phyloP scores from a whole-genome alignment of 2,329 filamentous ascomycete genomes.

The Colletotrichum theobromicola region DNA sequence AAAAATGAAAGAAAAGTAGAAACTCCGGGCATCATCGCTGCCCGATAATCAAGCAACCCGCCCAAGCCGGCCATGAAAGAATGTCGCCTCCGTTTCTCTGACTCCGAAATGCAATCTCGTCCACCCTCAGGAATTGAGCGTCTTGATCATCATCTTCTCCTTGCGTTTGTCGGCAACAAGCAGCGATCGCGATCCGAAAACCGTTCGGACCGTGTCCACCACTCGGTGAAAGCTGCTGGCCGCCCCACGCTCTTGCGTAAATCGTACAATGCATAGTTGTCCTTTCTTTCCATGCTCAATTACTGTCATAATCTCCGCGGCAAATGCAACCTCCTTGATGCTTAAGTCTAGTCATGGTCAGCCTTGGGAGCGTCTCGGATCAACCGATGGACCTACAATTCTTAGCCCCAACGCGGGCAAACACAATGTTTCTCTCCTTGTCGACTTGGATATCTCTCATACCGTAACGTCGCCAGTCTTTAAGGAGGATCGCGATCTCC shows the following conservation, averaged over 20 bases:
- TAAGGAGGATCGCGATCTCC: slow-evolving; percentile 76
- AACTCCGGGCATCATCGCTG: not conserved
- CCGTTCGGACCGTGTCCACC: slow-evolving; percentile 74
- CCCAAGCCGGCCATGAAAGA: not conserved
- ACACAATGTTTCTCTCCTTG: slow-evolving; percentile 79
- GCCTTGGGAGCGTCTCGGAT: not conserved
- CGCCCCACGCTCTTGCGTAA: slow-evolving; percentile 91
- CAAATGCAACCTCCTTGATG: slow-evolving; percentile 88
- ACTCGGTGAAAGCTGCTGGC: slow-evolving; percentile 88
- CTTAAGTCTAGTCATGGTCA: slow-evolving; percentile 64
- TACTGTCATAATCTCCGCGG: slow-evolving; percentile 85
- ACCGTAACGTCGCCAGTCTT: slow-evolving; percentile 83
- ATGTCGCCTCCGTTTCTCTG: slow-evolving; percentile 9
- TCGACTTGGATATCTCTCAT: slow-evolving; percentile 80
- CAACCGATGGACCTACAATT: slow-evolving; percentile 71
- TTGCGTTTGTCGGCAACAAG: slow-evolving; percentile 72
- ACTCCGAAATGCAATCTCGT: slow-evolving; percentile 17
- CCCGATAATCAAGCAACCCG: not conserved
- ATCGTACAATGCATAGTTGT: slow-evolving; percentile 79
- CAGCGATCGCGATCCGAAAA: slow-evolving; percentile 69
- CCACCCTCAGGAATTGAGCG: slow-evolving; percentile 55
- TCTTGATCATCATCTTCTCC: slow-evolving; percentile 76
- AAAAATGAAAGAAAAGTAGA: slow-evolving; percentile 18
- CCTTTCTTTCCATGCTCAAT: slow-evolving; percentile 82
- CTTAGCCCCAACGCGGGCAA: slow-evolving; percentile 74